These are phyloP conservation scores for Diaporthe eres DNA, from an alignment of 2,329 filamentous ascomycete genomes.

Conservation along the genomic window DNA sequence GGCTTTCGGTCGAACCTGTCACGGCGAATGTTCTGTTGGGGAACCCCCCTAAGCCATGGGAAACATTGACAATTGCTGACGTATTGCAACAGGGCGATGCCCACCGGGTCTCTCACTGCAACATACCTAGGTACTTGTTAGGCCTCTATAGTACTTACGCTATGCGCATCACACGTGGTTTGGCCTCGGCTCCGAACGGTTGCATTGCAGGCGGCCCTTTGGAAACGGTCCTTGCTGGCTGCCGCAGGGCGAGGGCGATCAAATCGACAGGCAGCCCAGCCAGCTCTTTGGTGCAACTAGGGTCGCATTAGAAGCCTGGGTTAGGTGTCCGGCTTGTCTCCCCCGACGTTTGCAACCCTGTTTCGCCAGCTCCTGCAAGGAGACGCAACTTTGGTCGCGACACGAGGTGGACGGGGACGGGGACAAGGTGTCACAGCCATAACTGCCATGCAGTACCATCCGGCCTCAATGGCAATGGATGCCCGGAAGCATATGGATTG, in stretches of 20 bases:
- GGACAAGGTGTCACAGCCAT: constrained; percentile 11
- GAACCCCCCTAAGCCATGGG: neutral
- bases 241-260: constrained; percentile 25
- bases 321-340: constrained; percentile 37
- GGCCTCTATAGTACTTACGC: constrained; percentile 8
- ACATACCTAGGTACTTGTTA: neutral
- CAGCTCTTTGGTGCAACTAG: constrained; percentile 23
- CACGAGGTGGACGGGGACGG: constrained; percentile 7
- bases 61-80: constrained; percentile 15
- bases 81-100: constrained; percentile 12
- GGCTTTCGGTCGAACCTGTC: constrained; percentile 10
- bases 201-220: constrained; percentile 36
- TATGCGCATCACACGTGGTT: constrained; percentile 36
- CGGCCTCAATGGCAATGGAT: neutral
- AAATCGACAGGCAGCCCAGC: constrained; percentile 24
- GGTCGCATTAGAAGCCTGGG: constrained; percentile 33
- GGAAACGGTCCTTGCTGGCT: constrained; percentile 28
- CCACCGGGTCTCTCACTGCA: constrained; percentile 1
- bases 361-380: constrained; percentile 25
- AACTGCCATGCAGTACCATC: constrained; percentile 21
- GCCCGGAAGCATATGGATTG: constrained; percentile 9
- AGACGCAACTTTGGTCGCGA: constrained; percentile 4
- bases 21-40: neutral
- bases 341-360: constrained; percentile 32
- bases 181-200: constrained; percentile 30